Base-by-base conservation (phyloP, 345 rosid species). In the Abelmoschus esculentus region DNA sequence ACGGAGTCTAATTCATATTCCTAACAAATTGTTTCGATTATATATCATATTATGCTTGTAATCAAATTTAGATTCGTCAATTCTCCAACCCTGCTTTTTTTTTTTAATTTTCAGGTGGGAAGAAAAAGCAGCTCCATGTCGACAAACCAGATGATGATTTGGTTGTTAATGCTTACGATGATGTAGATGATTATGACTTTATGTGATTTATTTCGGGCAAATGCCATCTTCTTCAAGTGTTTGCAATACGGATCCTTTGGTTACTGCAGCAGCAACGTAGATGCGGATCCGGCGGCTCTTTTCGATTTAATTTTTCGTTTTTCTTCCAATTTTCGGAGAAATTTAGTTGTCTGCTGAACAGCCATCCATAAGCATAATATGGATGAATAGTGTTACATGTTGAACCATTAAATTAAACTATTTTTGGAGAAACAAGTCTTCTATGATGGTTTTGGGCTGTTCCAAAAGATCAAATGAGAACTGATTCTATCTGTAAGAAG, bases 281-380 rank as follows among this genome's bases (percentile, higher is more conserved):
- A 65, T 40, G 40, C 14, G 32, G 77, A 68, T 55, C 72, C 32
- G 3, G 36, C 32, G 63, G 72, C 72, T 68, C 54, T 28, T 15
- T 73, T 42, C 46, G 46, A 38, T 47, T 47, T 15, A 3, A 46
- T 13, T 47, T 58, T 4, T 8, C 29, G 2, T 31, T 56, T 22
- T 57, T 44, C 59, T 29, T 68, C 28, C 47, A 29, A 40, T 70
- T 70, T 47, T 13, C 26, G 63, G 70, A 72, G 42, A 63, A 18
- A 64, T 42, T 34, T 72, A 31, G 67, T 46, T 47, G 57, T 60
- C 31, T 14, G 56, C 28, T 28, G 50, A 72, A 47, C 67, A 61
- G 18, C 8, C 32, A 49, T 49, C 54, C 19, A 28, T 47, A 11
- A 50, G 8, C 18, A 11, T 47, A 11, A 50, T 15, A 52, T 52